These are phyloP conservation scores for Alternaria sp. DNA, from an alignment of 2,329 filamentous ascomycete genomes.

Conservation along the genomic window DNA sequence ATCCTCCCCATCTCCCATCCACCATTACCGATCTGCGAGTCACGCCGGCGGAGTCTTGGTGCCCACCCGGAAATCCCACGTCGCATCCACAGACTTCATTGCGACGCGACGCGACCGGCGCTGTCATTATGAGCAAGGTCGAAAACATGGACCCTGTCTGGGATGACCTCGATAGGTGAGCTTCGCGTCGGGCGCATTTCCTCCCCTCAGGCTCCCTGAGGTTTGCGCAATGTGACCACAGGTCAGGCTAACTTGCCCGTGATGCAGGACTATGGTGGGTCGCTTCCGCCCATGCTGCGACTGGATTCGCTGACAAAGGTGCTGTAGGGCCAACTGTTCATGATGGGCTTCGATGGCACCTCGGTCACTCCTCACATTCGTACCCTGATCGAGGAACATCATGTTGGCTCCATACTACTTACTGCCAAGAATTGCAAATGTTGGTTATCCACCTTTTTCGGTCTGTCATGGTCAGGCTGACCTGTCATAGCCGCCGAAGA, in stretches of 20 bases:
- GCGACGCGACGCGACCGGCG: slow-evolving; percentile 45
- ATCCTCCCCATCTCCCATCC: slow-evolving; percentile 37
- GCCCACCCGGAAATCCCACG: slow-evolving; percentile 31
- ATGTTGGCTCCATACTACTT: slow-evolving; percentile 85
- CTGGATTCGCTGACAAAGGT: slow-evolving; percentile 37
- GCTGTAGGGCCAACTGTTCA: slow-evolving; percentile 76
- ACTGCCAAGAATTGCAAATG: slow-evolving; percentile 87
- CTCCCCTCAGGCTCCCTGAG: slow-evolving; percentile 23
- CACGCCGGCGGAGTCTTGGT: slow-evolving; percentile 40
- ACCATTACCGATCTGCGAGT: slow-evolving; percentile 42
- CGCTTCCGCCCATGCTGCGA: slow-evolving; percentile 19
- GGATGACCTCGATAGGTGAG: slow-evolving; percentile 79
- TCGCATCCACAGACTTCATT: slow-evolving; percentile 23
- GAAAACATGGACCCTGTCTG: slow-evolving; percentile 61
- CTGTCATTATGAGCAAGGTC: slow-evolving; percentile 60
- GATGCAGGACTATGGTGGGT: slow-evolving; percentile 54
- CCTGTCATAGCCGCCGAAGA: slow-evolving; percentile 78
- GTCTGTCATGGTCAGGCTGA: slow-evolving; percentile 18
- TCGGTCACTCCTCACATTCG: slow-evolving; percentile 83
- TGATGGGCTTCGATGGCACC: slow-evolving; percentile 87
- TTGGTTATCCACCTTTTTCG: slow-evolving; percentile 45
- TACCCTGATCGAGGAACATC: slow-evolving; percentile 79
- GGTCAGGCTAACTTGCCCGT: slow-evolving; percentile 44
- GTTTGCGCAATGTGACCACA: slow-evolving; percentile 33
- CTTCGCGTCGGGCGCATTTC: slow-evolving; percentile 20